Evolutionary conservation across 2,329 filamentous ascomycete species (phyloP).

Genomic region (Teratosphaeria zuluensis): DNA sequence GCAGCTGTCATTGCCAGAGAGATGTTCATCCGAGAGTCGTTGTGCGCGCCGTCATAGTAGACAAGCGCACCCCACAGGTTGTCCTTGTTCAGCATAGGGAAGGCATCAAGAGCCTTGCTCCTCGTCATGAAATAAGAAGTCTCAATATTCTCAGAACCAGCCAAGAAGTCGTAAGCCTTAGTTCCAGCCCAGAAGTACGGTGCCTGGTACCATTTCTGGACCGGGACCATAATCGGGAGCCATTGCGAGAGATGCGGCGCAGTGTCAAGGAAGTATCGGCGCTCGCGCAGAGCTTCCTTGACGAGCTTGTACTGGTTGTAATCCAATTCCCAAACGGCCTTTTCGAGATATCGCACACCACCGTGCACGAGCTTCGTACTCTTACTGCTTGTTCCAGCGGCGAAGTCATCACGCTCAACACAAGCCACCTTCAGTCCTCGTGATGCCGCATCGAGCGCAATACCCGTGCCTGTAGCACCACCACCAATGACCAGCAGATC

Average conservation of each 20-base stretch:
- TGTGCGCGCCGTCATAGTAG: conserved; percentile 87
- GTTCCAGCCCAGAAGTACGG: conserved; percentile 71
- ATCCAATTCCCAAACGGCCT: conserved; percentile 76
- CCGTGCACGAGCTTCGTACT: conserved; percentile 82
- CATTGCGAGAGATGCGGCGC: conserved; percentile 73
- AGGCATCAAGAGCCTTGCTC: conserved; percentile 76
- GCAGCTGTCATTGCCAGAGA: conserved; percentile 80
- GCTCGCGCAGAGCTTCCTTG: conserved; percentile 70
- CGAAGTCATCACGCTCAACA: conserved; percentile 76
- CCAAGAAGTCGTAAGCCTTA: conserved; percentile 77
- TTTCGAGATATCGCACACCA: conserved; percentile 75
- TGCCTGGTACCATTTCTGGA: conserved; percentile 75
- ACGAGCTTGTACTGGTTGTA: conserved; percentile 71
- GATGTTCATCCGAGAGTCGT: conserved; percentile 87
- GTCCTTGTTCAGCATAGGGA: conserved; percentile 78
- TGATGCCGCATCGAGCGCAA: conserved; percentile 71
- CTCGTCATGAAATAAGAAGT: conserved; percentile 80
- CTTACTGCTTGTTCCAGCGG: conserved; percentile 72
- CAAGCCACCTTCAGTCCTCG: conserved; percentile 70
- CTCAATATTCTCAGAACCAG: conserved; percentile 78
- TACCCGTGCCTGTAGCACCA: conserved; percentile 69
- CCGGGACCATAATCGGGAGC: conserved; percentile 73
- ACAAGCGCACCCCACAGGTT: conserved; percentile 72
- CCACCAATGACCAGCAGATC: conserved; percentile 71
- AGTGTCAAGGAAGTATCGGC: conserved; percentile 73